Evolutionary conservation across 768 basidiomycete genomes (phyloP), one percentile per base, ranked within the genome.

Genomic region (Agaricus blazei): DNA sequence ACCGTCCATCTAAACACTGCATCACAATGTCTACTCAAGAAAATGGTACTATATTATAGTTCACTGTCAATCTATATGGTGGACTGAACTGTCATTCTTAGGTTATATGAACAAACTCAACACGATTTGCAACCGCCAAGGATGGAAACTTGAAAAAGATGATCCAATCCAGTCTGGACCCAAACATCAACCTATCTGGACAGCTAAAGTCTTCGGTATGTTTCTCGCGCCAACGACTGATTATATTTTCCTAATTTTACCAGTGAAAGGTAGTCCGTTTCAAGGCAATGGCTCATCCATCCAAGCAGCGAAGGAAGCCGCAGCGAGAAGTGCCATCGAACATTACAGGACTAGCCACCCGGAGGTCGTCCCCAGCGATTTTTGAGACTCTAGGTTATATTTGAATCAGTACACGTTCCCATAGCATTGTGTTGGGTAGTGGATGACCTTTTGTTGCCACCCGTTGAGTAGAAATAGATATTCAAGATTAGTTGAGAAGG

Each of bases 21-120:
- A 8, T 34, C 34, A 34, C 34, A 11, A 34, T 34, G 34, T 34
- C 34, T 34, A 6, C 34, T 34, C 34, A 41, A 7, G 40, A 41
- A 41, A 11, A 8, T 41, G 40, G 40, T 41, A 19, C 40, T 14
- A 34, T 34, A 34, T 19, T 19, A 19, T 19, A 19, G 19, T 19
- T 34, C 34, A 11, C 34, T 14, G 40, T 41, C 19, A 9, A 41
- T 41, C 14, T 14, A 2, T 41, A 12, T 19, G 15, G 5, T 19
- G 12, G 40, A 28, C 26, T 47, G 5, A 47, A 27, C 3, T 29
- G 23, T 14, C 26, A 12, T 26, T n/a, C 15, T 34, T 11, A 52
- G 51, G 26, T 19, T 52, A 37, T 24, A 52, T 42, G 26, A 31
- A 52, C 31, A 52, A 44, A 3, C 51, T 52, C 15, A 52, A 52